A percentile compares a stretch with the other conserved stretches of the same genome.
Evolutionary conservation across 179 eudicot genomes (phyloP).

Genomic region (Beta macrorhiza): DNA sequence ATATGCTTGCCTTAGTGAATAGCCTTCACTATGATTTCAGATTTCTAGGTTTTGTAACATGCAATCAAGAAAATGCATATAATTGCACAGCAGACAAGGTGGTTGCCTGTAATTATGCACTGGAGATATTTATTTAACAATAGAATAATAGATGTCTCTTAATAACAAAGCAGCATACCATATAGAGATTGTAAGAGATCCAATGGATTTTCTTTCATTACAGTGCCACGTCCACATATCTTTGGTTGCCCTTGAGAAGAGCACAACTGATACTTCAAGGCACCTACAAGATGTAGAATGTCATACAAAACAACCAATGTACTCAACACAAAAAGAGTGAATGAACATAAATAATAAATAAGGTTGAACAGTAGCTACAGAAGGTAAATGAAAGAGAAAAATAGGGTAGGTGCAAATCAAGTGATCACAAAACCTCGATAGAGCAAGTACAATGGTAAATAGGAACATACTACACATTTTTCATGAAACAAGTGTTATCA

Average conservation of each 20-base stretch:
- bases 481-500: too few relatives aligned
- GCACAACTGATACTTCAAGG: conserved; percentile 25
- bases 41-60: neutral
- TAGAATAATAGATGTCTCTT: neutral
- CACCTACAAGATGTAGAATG: conserved; percentile 22
- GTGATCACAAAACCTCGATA: neutral
- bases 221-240: conserved; percentile 26
- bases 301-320: neutral
- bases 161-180: conserved; percentile 40
- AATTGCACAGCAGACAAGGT: neutral
- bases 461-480: neutral
- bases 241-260: conserved; percentile 28
- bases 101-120: neutral
- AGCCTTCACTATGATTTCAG: neutral
- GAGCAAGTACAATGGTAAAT: neutral
- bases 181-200: conserved; percentile 44
- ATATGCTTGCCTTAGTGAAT: too few relatives aligned
- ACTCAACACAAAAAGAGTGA: neutral
- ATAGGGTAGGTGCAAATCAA: neutral
- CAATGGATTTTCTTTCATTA: conserved; percentile 36
- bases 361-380: neutral
- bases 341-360: neutral
- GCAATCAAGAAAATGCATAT: neutral
- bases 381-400: neutral
- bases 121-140: neutral